Evolutionary conservation across 2,329 filamentous ascomycete species (phyloP).

Genomic region (Myriosclerotinia curreyana): DNA sequence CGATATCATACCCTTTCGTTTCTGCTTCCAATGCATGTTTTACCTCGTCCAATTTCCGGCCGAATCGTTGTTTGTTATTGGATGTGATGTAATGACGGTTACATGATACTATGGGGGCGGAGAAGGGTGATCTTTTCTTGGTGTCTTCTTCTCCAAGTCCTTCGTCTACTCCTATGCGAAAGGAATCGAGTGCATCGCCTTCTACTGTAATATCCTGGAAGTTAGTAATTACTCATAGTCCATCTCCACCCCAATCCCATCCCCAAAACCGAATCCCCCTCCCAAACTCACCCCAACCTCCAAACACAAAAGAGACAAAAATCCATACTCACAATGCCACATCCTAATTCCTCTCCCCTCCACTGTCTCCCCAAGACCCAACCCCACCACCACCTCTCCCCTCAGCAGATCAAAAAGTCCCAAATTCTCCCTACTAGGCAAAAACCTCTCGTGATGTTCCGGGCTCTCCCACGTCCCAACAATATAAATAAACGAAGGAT

Average conservation of each 20-base stretch:
- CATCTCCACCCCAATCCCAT: too few species aligned
- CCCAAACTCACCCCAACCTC: too few species aligned
- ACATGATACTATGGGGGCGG: conserved; percentile 24
- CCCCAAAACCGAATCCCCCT: too few species aligned
- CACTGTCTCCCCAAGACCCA: conserved; percentile 37
- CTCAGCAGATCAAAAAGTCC: conserved; percentile 41
- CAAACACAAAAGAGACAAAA: not conserved
- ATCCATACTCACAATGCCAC: conserved; percentile 44
- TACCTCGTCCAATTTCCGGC: conserved; percentile 21
- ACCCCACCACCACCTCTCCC: conserved; percentile 29
- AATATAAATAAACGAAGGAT: conserved; percentile 45
- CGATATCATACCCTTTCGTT: conserved; percentile 24
- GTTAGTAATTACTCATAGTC: not conserved
- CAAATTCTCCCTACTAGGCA: conserved; percentile 45
- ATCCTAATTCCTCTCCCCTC: conserved; percentile 37
- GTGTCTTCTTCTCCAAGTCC: not conserved
- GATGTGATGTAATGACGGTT: conserved; percentile 24
- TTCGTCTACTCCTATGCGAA: not conserved
- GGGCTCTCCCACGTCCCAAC: conserved; percentile 47
- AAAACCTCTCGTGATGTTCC: conserved; percentile 44
- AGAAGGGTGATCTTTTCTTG: conserved; percentile 18
- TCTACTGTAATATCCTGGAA: not conserved
- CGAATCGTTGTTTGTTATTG: conserved; percentile 24
- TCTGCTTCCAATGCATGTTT: conserved; percentile 20
- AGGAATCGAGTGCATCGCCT: not conserved